A percentile compares a stretch with the other conserved stretches of the same genome.
These are phyloP conservation scores for Blastobotrys attinorum DNA, from an alignment of 805 yeast genomes.

Conservation along the genomic window DNA sequence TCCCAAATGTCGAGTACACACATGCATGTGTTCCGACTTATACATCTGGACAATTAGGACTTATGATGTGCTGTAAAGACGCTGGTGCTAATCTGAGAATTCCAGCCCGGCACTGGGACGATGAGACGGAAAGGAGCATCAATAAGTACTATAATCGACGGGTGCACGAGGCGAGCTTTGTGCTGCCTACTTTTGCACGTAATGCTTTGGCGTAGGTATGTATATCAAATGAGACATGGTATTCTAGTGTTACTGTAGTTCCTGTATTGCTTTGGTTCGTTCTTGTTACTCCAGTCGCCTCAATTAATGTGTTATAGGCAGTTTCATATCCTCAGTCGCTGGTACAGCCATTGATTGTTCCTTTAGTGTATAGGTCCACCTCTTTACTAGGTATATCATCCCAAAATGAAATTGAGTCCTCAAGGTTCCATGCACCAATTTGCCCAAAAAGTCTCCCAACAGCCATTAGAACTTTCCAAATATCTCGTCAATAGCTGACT, in stretches of 20 bases:
- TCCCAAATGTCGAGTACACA: conserved; percentile 86
- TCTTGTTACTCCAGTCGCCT: too few species aligned
- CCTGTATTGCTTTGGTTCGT: background rate
- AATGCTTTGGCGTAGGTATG: conserved; percentile 30
- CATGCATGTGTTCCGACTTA: conserved; percentile 92
- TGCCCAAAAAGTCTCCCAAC: too few species aligned
- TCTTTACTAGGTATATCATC: too few species aligned
- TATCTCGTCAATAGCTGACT: conserved; percentile 64
- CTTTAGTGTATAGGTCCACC: too few species aligned
- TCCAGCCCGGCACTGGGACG: conserved; percentile 60
- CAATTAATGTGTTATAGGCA: background rate
- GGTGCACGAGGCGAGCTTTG: conserved; percentile 82
- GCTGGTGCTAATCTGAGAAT: conserved; percentile 48
- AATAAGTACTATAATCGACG: conserved; percentile 75
- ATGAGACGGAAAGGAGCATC: conserved; percentile 51
- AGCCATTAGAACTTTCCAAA: conserved; percentile 38
- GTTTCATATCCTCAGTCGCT: too few species aligned
- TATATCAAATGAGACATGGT: conserved; percentile 1
- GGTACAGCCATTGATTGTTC: too few species aligned
- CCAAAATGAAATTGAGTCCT: too few species aligned
- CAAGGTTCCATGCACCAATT: too few species aligned
- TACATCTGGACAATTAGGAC: conserved; percentile 98
- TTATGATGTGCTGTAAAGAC: conserved; percentile 89
- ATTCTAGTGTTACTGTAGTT: background rate
- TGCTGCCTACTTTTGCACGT: conserved; percentile 87